Evolutionary conservation across 495 filamentous ascomycete species (phyloP).

Genomic region (Podospora pseudopauciseta): DNA sequence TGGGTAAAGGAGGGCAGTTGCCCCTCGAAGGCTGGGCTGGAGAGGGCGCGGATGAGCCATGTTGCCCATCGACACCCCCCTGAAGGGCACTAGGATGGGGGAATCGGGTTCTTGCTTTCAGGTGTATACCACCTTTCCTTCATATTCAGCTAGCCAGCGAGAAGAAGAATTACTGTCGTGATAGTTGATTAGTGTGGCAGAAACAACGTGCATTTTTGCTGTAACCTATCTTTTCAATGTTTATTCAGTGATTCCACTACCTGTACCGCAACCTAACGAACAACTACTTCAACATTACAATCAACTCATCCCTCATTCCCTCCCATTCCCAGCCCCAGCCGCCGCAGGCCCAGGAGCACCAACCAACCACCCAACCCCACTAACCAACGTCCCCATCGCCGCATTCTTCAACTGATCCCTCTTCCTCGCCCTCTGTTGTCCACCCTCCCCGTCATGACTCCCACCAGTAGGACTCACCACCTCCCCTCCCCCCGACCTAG

Average conservation of each 20-base stretch:
- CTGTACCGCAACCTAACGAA: too few relatives aligned
- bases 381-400: slow-evolving; percentile 66
- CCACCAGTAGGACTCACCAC: not conserved
- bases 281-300: too few relatives aligned
- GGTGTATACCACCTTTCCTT: not conserved
- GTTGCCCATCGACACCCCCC: too few relatives aligned
- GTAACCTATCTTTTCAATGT: not conserved
- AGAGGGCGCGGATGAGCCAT: too few relatives aligned
- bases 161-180: not conserved
- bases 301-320: not conserved
- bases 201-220: not conserved
- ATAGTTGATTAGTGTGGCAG: not conserved
- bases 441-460: slow-evolving; percentile 30
- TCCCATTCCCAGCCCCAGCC: not conserved
- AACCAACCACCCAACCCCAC: slow-evolving; percentile 82
- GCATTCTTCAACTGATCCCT: slow-evolving; percentile 78
- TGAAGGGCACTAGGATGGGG: not conserved
- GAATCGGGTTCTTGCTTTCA: not conserved
- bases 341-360: slow-evolving; percentile 58
- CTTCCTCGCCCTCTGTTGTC: slow-evolving; percentile 60
- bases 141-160: not conserved
- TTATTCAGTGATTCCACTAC: not conserved
- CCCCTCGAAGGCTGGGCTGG: too few relatives aligned
- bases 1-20: not conserved
- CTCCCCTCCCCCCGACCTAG: not conserved